These are phyloP conservation scores for Talaromyces albobiverticillius DNA, from an alignment of 2,329 filamentous ascomycete species.

Conservation along the genomic window DNA sequence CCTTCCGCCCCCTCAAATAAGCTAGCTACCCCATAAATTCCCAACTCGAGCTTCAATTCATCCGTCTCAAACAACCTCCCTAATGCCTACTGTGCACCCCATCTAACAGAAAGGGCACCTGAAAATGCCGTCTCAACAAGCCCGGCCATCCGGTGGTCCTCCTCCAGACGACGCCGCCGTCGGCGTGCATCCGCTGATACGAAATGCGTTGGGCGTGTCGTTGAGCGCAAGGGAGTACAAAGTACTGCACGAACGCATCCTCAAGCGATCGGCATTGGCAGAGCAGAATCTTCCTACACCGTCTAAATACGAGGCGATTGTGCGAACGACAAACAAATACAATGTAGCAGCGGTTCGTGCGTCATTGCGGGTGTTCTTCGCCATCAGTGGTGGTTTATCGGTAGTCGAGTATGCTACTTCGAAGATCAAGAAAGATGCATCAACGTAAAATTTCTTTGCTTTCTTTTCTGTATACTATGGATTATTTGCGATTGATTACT, in stretches of 20 bases:
- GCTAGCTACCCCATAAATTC: too few relatives aligned
- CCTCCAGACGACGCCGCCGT: neutral
- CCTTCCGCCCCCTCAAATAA: neutral
- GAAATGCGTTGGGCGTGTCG: slow-evolving; percentile 83
- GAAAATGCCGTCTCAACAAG: slow-evolving; percentile 5
- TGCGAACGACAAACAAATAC: slow-evolving; percentile 59
- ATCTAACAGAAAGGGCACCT: too few relatives aligned
- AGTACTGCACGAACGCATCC: slow-evolving; percentile 75
- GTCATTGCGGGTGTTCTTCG: slow-evolving; percentile 67
- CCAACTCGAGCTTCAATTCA: neutral
- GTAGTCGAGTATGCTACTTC: slow-evolving; percentile 53
- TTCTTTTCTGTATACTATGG: neutral
- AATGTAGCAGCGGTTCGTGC: slow-evolving; percentile 69
- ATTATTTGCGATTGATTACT: slow-evolving; percentile 1
- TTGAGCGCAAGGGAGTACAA: slow-evolving; percentile 82
- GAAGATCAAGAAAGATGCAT: slow-evolving; percentile 25
- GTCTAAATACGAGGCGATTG: slow-evolving; percentile 50
- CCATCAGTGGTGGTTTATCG: slow-evolving; percentile 62
- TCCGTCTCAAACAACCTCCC: neutral
- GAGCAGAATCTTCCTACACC: slow-evolving; percentile 53
- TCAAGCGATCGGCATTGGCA: slow-evolving; percentile 65
- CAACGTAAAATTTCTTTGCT: slow-evolving; percentile 18
- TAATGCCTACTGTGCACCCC: too few relatives aligned
- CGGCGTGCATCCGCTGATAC: slow-evolving; percentile 66
- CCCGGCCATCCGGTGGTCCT: neutral